Base-by-base conservation (phyloP, 2,329 filamentous ascomycete genomes). In the Fusarium anthophilum region DNA sequence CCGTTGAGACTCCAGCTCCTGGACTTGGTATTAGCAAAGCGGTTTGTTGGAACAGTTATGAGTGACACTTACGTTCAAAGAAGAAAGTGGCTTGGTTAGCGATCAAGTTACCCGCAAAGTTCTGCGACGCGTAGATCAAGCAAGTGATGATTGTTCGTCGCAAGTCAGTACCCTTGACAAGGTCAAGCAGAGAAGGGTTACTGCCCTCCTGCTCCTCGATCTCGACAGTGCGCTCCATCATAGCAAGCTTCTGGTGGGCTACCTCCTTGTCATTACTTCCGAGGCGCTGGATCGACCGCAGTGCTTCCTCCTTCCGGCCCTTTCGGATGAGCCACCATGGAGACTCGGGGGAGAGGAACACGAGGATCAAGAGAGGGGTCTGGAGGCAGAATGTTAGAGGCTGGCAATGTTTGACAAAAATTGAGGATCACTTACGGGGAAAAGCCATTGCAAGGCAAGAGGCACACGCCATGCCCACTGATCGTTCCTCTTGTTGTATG, bases 21-120 rank as follows among this genome's bases (percentile, higher is more conserved):
- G 80, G 2, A 38, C 14, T 6, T 39, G n/a, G 13, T 2, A 13
- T 78, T 43, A 78, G 70, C 6, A 20, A 28, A 5, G 38, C 1
- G 0, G 17, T 44, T 50, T 15, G 0, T n/a, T 1, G 15, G 13
- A 8, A 6, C 8, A 2, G 12, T 3, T 10, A 8, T 47, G 14
- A 24, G 22, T 8, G 7, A n/a, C 9, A 79, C 78, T 75, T 51
- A 80, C 79, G 80, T 63, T 85, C 78, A 59, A 91, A 91, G 80
- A 91, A 91, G 80, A 87, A 90, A 24, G 87, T 87, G 10, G 89
- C 87, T 77, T 91, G 88, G 77, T 91, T 90, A 76, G 88, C 88
- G 74, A 91, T 90, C 53, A 90, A 78, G 77, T 90, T 90, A 76
- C 89, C 89, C 0, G 88, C 87, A 57, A 91, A 82, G 76, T 90